These are phyloP conservation scores for Xylariaceae sp. DNA, from an alignment of 2,329 filamentous ascomycete species.

Conservation along the genomic window DNA sequence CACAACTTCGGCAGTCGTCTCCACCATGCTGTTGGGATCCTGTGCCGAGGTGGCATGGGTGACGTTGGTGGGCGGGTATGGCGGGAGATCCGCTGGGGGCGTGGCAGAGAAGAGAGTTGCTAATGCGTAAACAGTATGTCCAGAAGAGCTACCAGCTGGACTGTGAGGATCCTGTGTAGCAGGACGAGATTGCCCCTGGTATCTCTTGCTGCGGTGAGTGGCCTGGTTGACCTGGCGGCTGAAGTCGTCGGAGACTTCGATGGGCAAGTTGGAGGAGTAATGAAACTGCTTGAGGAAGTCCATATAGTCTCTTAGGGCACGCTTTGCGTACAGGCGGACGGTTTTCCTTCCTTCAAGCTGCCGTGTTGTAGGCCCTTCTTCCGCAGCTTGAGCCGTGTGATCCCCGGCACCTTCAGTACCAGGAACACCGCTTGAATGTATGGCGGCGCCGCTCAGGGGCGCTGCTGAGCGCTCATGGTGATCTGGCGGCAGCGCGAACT, in stretches of 20 bases:
- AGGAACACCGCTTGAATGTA: constrained; percentile 14
- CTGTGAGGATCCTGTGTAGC: constrained; percentile 36
- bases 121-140: constrained; percentile 39
- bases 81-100: constrained; percentile 60
- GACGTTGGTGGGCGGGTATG: constrained; percentile 51
- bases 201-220: constrained; percentile 30
- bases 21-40: constrained; percentile 25
- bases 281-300: constrained; percentile 69
- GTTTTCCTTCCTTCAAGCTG: constrained; percentile 57
- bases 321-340: constrained; percentile 69
- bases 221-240: constrained; percentile 52
- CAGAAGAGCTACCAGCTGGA: constrained; percentile 19
- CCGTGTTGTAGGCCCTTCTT: constrained; percentile 18
- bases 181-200: constrained; percentile 35
- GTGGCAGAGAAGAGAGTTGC: constrained; percentile 66
- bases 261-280: constrained; percentile 67
- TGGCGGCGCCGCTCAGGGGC: constrained; percentile 7
- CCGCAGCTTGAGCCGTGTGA: constrained; percentile 5
- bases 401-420: constrained; percentile 13
- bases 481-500: constrained; percentile 41
- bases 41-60: constrained; percentile 24
- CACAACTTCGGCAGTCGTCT: constrained; percentile 50
- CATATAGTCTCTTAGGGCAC: constrained; percentile 69
- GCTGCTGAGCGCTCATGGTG: constrained; percentile 19
- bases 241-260: constrained; percentile 53